Conservation (phyloP, 768 basidiomycete species). For the Boletus huronensis region DNA sequence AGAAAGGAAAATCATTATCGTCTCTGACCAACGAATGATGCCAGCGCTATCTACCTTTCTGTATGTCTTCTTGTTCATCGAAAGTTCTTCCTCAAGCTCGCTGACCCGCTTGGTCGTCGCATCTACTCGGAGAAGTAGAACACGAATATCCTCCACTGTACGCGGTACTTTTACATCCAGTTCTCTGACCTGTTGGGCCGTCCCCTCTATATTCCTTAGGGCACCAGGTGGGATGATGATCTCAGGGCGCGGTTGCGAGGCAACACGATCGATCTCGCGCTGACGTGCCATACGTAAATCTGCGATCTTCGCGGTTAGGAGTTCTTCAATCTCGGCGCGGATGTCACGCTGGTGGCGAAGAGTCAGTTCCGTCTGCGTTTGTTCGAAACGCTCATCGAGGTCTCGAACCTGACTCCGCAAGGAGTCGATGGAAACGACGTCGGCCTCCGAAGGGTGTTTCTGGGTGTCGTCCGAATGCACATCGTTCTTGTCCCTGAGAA, state of each 20-base stretch:
- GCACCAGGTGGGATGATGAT: conserved; percentile 19
- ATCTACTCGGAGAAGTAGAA: conserved; percentile 24
- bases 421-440: background rate
- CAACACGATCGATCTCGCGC: conserved; percentile 17
- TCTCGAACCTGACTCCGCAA: conserved; percentile 19
- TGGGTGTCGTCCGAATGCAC: background rate
- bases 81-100: conserved; percentile 23
- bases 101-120: conserved; percentile 18
- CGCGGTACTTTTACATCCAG: conserved; percentile 25
- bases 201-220: conserved; percentile 18
- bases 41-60: conserved; percentile 16
- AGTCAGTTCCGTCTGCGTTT: conserved; percentile 30
- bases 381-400: conserved; percentile 31
- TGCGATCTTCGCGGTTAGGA: conserved; percentile 17
- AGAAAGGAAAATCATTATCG: conserved; percentile 2
- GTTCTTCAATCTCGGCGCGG: conserved; percentile 17
- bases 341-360: conserved; percentile 20
- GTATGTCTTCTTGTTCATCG: conserved; percentile 11
- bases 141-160: conserved; percentile 24
- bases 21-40: background rate
- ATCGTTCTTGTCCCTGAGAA: conserved; percentile 16
- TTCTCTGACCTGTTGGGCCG: conserved; percentile 12
- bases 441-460: background rate
- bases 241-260: conserved; percentile 13
- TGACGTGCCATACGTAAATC: conserved; percentile 22